Base-by-base conservation (phyloP, 2,329 filamentous ascomycete genomes). In the Stagonosporopsis cucurbitacearum region DNA sequence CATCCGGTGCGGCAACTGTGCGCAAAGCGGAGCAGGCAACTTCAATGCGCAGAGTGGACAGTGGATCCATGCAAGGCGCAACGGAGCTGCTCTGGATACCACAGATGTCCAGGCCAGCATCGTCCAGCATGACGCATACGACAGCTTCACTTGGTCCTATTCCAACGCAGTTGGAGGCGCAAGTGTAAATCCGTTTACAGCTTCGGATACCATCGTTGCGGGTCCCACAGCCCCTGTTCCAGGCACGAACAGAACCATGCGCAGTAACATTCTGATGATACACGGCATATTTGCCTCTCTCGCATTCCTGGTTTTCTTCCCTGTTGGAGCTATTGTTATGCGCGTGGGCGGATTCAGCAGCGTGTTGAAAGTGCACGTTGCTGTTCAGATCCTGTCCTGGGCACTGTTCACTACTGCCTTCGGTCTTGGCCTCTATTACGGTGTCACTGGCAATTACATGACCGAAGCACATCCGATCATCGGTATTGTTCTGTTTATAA, bases 381-480 rank as follows among this genome's bases (percentile, higher is more conserved):
- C 62, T 1, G 45, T 80, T 4, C 82, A 85, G 60, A 48, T 80
- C 2, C 61, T 82, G 39, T 76, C 77, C 6, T 75, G 81, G 47
- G 56, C 76, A 17, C 43, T 82, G 22, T 78, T 73, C 44, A 75
- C 81, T 43, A 76, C 75, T 3, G 81, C 80, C 1, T 72, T 81
- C 35, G 81, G 77, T 1, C 59, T 84, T 0, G 83, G 83, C 1
- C 69, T 84, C 41, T 78, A 76, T 15, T 69, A 84, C 15, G 80
- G 77, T 11, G 71, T 67, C 6, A 68, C 76, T 33, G 49, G 51
- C 78, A 19, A 61, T 64, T 50, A 60, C 19, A 56, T 66, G 45
- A 51, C 37, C 2, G 66, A 72, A 43, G 75, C 79, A 22, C 82
- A 85, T 58, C 72, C 78, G 2, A 75, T 84, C 54, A 82, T 85